These are phyloP conservation scores for Chytriomyces sp. DNA, from an alignment of 192 early-diverging fungal species.

Conservation along the genomic window DNA sequence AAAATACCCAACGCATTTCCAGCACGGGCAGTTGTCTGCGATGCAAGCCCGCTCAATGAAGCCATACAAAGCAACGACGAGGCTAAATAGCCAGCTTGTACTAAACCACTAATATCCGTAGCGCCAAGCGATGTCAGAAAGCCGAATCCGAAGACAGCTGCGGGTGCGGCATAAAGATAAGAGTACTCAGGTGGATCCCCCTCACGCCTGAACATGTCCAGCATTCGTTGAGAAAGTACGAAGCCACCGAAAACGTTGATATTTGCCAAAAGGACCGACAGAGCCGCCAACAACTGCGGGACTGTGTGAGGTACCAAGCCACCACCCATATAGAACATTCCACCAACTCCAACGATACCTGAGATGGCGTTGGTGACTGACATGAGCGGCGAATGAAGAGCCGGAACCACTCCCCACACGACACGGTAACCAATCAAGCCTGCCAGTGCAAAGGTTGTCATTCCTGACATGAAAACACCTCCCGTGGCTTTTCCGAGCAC, in stretches of 20 bases:
- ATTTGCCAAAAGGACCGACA: constrained; percentile 42
- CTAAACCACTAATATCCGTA: constrained; percentile 32
- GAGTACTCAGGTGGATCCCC: constrained; percentile 44
- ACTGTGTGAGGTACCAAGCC: constrained; percentile 37
- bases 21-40: constrained; percentile 40
- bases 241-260: constrained; percentile 50
- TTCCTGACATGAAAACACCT: constrained; percentile 31
- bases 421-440: constrained; percentile 46
- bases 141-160: constrained; percentile 37
- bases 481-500: constrained; percentile 37
- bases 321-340: constrained; percentile 48
- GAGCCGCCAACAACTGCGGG: constrained; percentile 42
- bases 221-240: constrained; percentile 45
- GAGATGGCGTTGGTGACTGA: constrained; percentile 49
- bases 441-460: constrained; percentile 42
- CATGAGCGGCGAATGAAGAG: constrained; percentile 49
- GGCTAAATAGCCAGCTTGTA: constrained; percentile 46
- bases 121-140: constrained; percentile 30
- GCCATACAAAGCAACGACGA: constrained; percentile 45
- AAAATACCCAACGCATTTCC: constrained; percentile 44
- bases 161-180: constrained; percentile 41
- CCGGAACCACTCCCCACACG: constrained; percentile 48
- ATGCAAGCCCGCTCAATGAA: constrained; percentile 32
- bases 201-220: constrained; percentile 48
- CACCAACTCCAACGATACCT: constrained; percentile 47